phyloP scores from a whole-genome alignment of 2,329 filamentous ascomycete species.

The Aciculosporium take region DNA sequence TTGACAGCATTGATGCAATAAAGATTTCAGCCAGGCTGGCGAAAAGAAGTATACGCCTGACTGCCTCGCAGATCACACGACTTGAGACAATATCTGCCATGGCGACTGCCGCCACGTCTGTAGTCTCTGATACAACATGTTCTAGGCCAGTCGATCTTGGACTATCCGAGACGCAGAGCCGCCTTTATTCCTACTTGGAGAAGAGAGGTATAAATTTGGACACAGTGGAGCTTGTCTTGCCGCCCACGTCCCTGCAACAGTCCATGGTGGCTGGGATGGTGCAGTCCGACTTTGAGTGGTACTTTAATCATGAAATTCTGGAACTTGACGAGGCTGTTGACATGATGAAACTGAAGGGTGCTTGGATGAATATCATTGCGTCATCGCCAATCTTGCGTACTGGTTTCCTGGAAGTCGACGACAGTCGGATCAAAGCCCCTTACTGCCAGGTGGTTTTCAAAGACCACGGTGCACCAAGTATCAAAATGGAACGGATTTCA shows the following conservation, averaged over 20 bases:
- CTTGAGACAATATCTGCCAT: slow-evolving; percentile 46
- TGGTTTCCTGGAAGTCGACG: slow-evolving; percentile 51
- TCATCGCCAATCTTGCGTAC: slow-evolving; percentile 62
- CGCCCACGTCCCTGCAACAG: slow-evolving; percentile 73
- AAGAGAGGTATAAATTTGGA: slow-evolving; percentile 20
- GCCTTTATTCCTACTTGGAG: slow-evolving; percentile 25
- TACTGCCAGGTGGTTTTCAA: slow-evolving; percentile 35
- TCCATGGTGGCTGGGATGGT: slow-evolving; percentile 75
- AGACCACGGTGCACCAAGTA: slow-evolving; percentile 7
- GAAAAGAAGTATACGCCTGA: slow-evolving; percentile 41
- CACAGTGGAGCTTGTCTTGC: slow-evolving; percentile 46
- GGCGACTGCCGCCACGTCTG: slow-evolving; percentile 15
- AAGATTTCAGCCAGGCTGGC: slow-evolving; percentile 64
- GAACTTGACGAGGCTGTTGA: slow-evolving; percentile 43
- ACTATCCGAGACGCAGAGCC: slow-evolving; percentile 2
- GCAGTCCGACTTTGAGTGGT: slow-evolving; percentile 55
- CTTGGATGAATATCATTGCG: slow-evolving; percentile 47
- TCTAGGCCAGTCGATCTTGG: too few species aligned
- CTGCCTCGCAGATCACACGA: slow-evolving; percentile 66
- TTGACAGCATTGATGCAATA: slow-evolving; percentile 88
- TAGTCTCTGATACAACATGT: slow-evolving; percentile 20
- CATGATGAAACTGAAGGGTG: slow-evolving; percentile 36
- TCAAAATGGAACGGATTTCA: slow-evolving; percentile 13
- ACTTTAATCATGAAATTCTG: slow-evolving; percentile 76
- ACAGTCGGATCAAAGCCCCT: slow-evolving; percentile 36